phyloP scores from a whole-genome alignment of 2,329 filamentous ascomycete species.

The Venturia nashicola region DNA sequence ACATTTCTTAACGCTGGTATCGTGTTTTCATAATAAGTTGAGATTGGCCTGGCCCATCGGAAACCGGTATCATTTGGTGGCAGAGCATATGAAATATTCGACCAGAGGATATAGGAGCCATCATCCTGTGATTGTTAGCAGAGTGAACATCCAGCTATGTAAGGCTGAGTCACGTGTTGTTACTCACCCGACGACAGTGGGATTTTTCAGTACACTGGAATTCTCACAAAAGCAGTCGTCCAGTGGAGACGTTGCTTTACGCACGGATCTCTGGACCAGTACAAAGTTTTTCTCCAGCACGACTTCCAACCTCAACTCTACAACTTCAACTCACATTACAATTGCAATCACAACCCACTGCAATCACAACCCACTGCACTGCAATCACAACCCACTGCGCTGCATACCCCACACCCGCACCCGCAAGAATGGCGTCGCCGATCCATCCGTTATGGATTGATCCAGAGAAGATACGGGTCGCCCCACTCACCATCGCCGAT shows the following conservation, averaged over 20 bases:
- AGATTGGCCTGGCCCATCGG: no score
- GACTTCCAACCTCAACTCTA: not conserved
- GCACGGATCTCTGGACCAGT: not conserved
- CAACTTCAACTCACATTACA: not conserved
- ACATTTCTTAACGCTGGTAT: not conserved
- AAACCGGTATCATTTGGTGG: no score
- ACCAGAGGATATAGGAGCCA: no score
- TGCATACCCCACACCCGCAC: not conserved
- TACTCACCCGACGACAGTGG: not conserved
- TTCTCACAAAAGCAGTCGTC: not conserved
- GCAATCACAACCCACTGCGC: no score
- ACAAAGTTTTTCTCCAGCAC: not conserved
- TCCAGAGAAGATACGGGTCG: not conserved
- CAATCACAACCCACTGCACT: no score
- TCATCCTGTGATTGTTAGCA: no score
- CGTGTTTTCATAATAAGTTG: not conserved
- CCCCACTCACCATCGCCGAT: not conserved
- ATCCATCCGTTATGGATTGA: not conserved
- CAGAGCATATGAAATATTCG: no score
- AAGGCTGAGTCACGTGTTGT: not conserved
- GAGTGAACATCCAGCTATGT: no score
- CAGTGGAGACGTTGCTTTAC: not conserved
- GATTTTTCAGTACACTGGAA: not conserved
- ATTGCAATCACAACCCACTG: not conserved
- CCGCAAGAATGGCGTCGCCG: not conserved